Conservation (phyloP, 73 alveolate species). For the Paramecium biaurelia region DNA sequence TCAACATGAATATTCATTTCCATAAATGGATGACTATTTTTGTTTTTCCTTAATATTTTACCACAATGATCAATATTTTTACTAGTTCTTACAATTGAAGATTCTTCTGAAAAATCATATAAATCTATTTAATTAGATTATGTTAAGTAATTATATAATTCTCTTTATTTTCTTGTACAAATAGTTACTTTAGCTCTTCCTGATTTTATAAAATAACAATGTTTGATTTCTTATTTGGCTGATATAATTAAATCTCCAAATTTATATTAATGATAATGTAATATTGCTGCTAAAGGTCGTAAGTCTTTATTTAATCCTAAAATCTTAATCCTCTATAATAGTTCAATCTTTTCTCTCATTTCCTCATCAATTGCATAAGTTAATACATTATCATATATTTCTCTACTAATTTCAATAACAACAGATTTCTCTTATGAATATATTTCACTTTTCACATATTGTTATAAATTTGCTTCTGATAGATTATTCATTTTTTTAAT, state of each 20-base stretch:
- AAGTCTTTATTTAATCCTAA: neutral
- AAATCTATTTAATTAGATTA: neutral
- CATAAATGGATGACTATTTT: neutral
- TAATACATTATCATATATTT: neutral
- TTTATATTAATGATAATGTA: neutral
- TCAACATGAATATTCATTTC: neutral
- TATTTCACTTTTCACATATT: conserved; percentile 8
- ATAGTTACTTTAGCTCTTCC: neutral
- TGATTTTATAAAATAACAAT: neutral
- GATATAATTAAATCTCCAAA: conserved; percentile 4
- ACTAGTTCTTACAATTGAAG: neutral
- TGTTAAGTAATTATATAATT: neutral
- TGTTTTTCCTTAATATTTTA: neutral
- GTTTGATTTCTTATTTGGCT: neutral
- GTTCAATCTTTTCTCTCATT: neutral
- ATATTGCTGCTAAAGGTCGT: neutral
- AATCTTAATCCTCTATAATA: neutral
- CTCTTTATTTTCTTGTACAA: neutral
- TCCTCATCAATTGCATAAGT: neutral
- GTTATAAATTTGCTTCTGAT: neutral
- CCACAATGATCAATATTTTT: neutral
- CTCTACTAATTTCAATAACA: neutral
- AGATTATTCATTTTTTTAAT: neutral
- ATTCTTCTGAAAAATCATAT: neutral
- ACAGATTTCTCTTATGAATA: neutral